Evolutionary conservation across 768 basidiomycete species (phyloP), one percentile per base, ranked within the genome.

Genomic region (Coprinopsis cinerea): DNA sequence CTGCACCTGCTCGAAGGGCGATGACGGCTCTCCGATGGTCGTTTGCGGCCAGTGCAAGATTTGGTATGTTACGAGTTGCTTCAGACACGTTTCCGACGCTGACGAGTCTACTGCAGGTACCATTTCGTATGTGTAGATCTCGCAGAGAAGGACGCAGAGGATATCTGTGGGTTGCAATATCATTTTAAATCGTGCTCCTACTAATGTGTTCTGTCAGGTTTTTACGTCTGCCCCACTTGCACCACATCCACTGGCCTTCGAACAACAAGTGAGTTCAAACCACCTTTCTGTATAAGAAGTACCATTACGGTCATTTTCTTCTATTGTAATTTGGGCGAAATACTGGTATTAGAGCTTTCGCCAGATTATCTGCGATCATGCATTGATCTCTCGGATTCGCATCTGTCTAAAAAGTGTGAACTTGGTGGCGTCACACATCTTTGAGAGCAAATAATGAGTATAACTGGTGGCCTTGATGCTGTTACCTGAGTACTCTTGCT

Each of bases 1-100:
- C 56, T 92, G 89, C 67, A 65, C 75, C 0, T 92, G 90, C 64
- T 71, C 74, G 20, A 75, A 76, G 43, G 77, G 75, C 32, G 84
- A 91, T 62, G 84, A 89, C 67, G 88, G 85, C 26, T 75, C 83
- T 4, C 88, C 88, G 11, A 90, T 91, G 88, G 82, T 92, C 43
- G 69, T 68, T 28, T 92, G 90, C 60, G 74, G 78, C 22, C 70
- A 76, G 45, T 92, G 90, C 63, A 72, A 68, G 22, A 82, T 82
- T 54, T 91, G 89, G 90, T 73, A 53, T 42, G 72, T 85, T 50
- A 37, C n/a, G 9, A 9, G n/a, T 34, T n/a, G 9, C 30, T 34
- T 34, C 30, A n/a, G n/a, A n/a, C n/a, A 34, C 30, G 9, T 45
- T 36, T 15, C n/a, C 17, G 40, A 36, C 32, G 40, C 47, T 40